Base-by-base conservation (phyloP, 2,329 filamentous ascomycete species). In the Aspergillus ustus region DNA sequence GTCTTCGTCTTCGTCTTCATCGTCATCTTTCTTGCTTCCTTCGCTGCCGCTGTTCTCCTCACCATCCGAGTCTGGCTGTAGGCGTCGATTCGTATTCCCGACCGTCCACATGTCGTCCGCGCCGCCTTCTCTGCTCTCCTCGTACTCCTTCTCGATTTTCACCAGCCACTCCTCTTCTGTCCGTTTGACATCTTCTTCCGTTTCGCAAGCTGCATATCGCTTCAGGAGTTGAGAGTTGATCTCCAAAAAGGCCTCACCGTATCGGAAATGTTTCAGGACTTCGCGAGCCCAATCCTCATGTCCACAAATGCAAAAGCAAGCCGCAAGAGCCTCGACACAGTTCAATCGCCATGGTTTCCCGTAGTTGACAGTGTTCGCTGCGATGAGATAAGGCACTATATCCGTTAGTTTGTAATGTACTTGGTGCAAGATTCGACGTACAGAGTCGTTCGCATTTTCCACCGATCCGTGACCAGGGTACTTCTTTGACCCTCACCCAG, bases 281-380 rank as follows among this genome's bases (percentile, higher is more conserved):
- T 92, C 86, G 72, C 90, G 87, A 0, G 95, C 94, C 95, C 95
- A 99, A 54, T 97, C 94, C 7, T 85, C 76, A 71, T 95, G 92
- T 4, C 95, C 92, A 70, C 94, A 98, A 66, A 99, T 99, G 71
- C 86, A 91, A 73, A 96, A 99, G 22, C 91, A 92, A 3, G 95
- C 94, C 0, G 93, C 95, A 51, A 99, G 82, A 4, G 95, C 95
- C 81, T 99, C 95, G 31, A 93, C 95, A 71, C 95, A 99, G 77
- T 99, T 99, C 65, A 99, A 77, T 58, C 93, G 85, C 91, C 93
- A 97, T 5, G 95, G 95, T 72, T 92, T 91, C 63, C 95, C 95
- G 79, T 99, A 99, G 80, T 99, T 99, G 73, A 97, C 95, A 1
- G 91, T 90, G 76, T 99, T 99, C 52, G 95, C 95, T 6, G 95